A percentile compares a stretch with the other conserved stretches of the same genome.
Evolutionary conservation across 2,329 filamentous ascomycete species (phyloP).

Genomic region (Fusarium solani-melongenae): DNA sequence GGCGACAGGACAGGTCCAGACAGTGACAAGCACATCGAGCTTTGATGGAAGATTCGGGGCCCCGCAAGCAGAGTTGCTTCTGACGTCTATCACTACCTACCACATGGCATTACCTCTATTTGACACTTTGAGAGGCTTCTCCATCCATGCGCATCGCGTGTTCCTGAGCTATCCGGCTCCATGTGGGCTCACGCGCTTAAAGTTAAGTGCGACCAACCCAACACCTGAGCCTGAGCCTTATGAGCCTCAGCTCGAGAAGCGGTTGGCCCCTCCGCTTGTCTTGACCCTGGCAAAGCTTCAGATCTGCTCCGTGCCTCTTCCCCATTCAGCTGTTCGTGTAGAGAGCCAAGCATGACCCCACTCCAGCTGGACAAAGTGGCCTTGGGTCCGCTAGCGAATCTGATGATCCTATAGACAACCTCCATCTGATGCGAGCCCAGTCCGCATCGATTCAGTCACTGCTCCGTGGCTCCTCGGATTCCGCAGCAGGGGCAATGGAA

Average conservation of each 20-base stretch:
- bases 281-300: background rate
- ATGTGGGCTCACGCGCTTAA: background rate
- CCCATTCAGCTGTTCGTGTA: background rate
- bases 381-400: slow-evolving; percentile 6
- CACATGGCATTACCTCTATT: background rate
- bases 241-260: background rate
- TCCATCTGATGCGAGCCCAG: slow-evolving; percentile 7
- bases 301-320: slow-evolving; percentile 2
- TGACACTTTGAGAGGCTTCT: background rate
- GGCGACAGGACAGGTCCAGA: background rate
- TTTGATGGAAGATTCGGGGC: background rate
- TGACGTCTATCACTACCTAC: background rate
- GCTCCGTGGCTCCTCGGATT: slow-evolving; percentile 1
- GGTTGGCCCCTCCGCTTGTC: background rate
- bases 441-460: slow-evolving; percentile 1
- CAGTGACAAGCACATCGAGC: background rate
- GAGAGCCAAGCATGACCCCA: background rate
- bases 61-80: background rate
- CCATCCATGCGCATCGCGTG: background rate
- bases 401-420: slow-evolving; percentile 24
- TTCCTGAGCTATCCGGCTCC: slow-evolving; percentile 1
- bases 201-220: background rate
- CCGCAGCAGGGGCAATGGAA: slow-evolving; percentile 4
- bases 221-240: background rate
- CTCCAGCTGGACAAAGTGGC: background rate